Evolutionary conservation across 345 rosid genomes (phyloP).

Genomic region (Eucalyptus leucophloia): DNA sequence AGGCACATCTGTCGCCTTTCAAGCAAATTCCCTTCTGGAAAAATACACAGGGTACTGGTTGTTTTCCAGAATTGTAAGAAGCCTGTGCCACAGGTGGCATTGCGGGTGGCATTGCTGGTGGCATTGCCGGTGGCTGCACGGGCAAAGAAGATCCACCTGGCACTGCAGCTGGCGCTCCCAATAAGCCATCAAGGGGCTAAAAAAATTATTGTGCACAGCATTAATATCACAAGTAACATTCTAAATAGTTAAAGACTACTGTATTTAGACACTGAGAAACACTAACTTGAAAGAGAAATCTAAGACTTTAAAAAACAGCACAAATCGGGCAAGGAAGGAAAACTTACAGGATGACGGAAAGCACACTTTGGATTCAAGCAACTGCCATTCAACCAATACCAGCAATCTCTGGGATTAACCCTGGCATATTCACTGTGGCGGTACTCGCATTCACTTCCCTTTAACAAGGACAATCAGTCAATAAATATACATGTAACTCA

Average conservation of each 20-base stretch:
- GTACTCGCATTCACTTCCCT: slow-evolving; percentile 96
- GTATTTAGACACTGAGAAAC: not conserved
- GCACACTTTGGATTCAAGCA: slow-evolving; percentile 93
- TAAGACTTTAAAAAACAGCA: not conserved
- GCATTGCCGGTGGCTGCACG: not conserved
- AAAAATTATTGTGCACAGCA: not conserved
- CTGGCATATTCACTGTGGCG: slow-evolving; percentile 97
- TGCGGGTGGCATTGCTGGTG: not conserved
- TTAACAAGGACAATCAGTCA: not conserved
- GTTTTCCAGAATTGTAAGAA: slow-evolving; percentile 28
- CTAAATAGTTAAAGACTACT: not conserved
- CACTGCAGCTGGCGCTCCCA: slow-evolving; percentile 46
- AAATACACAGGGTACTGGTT: slow-evolving; percentile 70
- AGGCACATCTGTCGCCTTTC: slow-evolving; percentile 85
- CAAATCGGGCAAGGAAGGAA: not conserved
- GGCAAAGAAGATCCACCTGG: slow-evolving; percentile 34
- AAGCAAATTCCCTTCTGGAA: slow-evolving; percentile 73
- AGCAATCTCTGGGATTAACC: slow-evolving; percentile 91
- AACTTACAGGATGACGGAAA: slow-evolving; percentile 90
- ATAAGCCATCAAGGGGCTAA: slow-evolving; percentile 89
- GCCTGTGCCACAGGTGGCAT: not conserved
- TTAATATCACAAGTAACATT: not conserved
- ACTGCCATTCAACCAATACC: slow-evolving; percentile 83
- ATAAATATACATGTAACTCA: not conserved
- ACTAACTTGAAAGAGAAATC: not conserved